Evolutionary conservation across 2,329 filamentous ascomycete species (phyloP), one percentile per base, ranked within the genome.

Genomic region (Fusarium subglutinans): DNA sequence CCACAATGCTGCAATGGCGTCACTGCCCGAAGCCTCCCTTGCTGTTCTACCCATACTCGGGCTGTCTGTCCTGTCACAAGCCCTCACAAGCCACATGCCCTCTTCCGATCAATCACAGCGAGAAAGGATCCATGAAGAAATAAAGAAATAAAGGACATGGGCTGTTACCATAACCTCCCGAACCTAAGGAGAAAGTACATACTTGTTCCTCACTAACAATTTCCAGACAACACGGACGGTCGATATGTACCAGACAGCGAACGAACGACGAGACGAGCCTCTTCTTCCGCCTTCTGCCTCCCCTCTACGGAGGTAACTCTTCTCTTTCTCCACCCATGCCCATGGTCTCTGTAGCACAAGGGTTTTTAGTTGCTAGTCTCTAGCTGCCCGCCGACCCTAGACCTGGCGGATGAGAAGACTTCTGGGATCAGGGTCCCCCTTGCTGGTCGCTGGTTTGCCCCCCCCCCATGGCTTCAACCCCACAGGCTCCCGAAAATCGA

Each of bases 191-290:
- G 50, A 72, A 71, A 45, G 50, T 68, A 68, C 17, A 10, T 37
- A 18, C 44, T 66, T 76, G 74, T 77, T 63, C 48, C 71, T 71
- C 76, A 75, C 76, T 78, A 77, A 77, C 76, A 77, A 78, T 78
- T 76, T 77, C 73, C 71, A 70, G 63, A 66, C 55, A 18, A 51
- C 24, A n/a, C 15, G 15, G 15, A 37, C 35, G 17, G 22, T 22
- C 28, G 22, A 33, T 30, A 35, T 35, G 33, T 35, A 45, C 40
- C 35, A 55, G 51, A 47, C 53, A 54, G 66, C 33, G 35, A 28
- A 41, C 51, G 35, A 70, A 64, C 56, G 30, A 57, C 33, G 58
- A 73, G 44, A 61, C 40, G 60, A 70, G 56, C 69, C 60, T 62
- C 68, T 70, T 63, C 62, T 41, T 72, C 65, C 43, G 37, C 62